Percentiles rank a stretch among this genome's conserved stretches.
Evolutionary conservation across 768 basidiomycete genomes (phyloP).

Genomic region (Leccinellum rugosiceps): DNA sequence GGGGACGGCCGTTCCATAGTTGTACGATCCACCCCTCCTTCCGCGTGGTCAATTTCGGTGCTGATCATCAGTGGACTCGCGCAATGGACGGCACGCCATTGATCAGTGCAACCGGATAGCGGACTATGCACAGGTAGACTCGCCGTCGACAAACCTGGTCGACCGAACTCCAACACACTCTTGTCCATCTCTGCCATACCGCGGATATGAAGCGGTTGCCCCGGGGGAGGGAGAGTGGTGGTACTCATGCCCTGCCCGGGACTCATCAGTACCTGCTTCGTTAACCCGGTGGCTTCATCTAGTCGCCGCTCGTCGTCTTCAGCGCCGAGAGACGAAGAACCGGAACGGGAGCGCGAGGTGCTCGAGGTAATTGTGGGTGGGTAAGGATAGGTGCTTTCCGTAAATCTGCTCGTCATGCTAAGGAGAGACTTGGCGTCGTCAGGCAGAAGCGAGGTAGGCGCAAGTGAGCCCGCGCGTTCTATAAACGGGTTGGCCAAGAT

Average conservation of each 20-base stretch:
- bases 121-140: constrained; percentile 41
- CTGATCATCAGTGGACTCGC: constrained; percentile 5
- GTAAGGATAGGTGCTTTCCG: constrained; percentile 28
- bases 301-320: constrained; percentile 24
- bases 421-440: constrained; percentile 29
- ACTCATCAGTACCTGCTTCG: constrained; percentile 19
- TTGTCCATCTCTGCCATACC: constrained; percentile 53
- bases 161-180: constrained; percentile 70
- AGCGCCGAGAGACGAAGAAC: constrained; percentile 16
- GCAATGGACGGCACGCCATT: not conserved
- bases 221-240: constrained; percentile 33
- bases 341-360: constrained; percentile 18
- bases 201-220: constrained; percentile 1
- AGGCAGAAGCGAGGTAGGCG: constrained; percentile 16
- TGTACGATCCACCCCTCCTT: not conserved
- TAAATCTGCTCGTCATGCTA: constrained; percentile 27
- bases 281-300: constrained; percentile 21
- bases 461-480: constrained; percentile 14
- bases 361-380: constrained; percentile 18
- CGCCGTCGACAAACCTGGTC: constrained; percentile 77
- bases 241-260: constrained; percentile 25
- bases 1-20: constrained; percentile 4
- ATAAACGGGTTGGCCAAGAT: not conserved
- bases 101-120: not conserved
- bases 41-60: not conserved